phyloP scores from a whole-genome alignment of 2,329 filamentous ascomycete species.

The Fonsecaea pedrosoi region DNA sequence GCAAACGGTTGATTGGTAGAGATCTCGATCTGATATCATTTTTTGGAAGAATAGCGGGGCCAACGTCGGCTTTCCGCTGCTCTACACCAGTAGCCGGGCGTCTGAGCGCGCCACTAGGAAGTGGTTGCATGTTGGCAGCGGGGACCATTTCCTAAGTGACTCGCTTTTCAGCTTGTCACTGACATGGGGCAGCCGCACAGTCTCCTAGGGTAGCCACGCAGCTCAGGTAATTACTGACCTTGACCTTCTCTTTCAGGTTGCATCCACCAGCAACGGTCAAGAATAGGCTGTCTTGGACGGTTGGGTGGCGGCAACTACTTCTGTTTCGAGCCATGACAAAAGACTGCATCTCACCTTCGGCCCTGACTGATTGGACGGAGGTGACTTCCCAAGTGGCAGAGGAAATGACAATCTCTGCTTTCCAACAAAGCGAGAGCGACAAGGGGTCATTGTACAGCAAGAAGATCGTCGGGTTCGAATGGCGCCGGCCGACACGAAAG shows the following conservation, averaged over 20 bases:
- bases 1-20: slow-evolving; percentile 13
- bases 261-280: not conserved
- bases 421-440: not conserved
- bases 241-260: not conserved
- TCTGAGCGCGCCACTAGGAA: not conserved
- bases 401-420: not conserved
- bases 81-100: slow-evolving; percentile 3
- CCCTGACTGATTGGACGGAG: not conserved
- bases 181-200: slow-evolving; percentile 3
- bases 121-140: not conserved
- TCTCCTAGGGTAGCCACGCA: not conserved
- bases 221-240: not conserved
- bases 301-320: not conserved
- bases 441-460: not conserved
- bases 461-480: not conserved
- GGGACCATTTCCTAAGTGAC: not conserved
- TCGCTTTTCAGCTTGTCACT: not conserved
- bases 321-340: not conserved
- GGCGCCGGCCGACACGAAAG: not conserved
- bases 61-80: slow-evolving; percentile 8
- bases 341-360: not conserved
- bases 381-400: not conserved
- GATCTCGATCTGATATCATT: slow-evolving; percentile 26
- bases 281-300: not conserved
- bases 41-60: slow-evolving; percentile 2